Conservation (phyloP, 1,284 basidiomycete species). For the Papiliotrema laurentii region DNA sequence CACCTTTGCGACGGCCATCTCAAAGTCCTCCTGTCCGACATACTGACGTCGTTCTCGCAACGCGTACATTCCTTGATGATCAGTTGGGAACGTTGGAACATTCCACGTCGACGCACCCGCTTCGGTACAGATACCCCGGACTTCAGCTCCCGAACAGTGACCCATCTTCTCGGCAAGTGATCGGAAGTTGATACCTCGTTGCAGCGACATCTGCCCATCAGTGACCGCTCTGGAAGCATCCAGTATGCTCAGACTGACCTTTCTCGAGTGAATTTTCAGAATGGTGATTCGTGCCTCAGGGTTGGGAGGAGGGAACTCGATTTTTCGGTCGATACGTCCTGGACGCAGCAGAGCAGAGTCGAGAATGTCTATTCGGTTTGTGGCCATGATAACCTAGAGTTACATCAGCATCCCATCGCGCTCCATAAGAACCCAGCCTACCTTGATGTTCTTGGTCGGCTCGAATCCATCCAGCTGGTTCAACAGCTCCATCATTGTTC, state of each 20-base stretch:
- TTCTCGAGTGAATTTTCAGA: constrained; percentile 92
- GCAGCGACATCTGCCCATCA: constrained; percentile 78
- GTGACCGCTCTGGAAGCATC: background rate
- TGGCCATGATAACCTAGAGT: constrained; percentile 92
- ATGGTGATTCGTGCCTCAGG: constrained; percentile 96
- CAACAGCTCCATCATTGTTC: constrained; percentile 95
- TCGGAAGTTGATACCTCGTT: constrained; percentile 93
- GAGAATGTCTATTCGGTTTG: constrained; percentile 96
- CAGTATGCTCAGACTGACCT: constrained; percentile 53
- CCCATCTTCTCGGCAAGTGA: constrained; percentile 98
- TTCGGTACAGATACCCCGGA: constrained; percentile 97
- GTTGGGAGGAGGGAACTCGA: constrained; percentile 97
- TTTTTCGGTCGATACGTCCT: constrained; percentile 97
- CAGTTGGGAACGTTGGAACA: constrained; percentile 3
- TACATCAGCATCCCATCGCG: background rate
- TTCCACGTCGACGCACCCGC: constrained; percentile 59
- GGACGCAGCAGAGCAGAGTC: constrained; percentile 92
- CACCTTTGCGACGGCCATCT: constrained; percentile 95
- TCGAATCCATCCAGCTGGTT: constrained; percentile 99
- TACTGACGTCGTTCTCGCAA: constrained; percentile 90
- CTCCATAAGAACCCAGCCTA: constrained; percentile 22
- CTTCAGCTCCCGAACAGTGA: constrained; percentile 95
- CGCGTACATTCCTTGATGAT: constrained; percentile 86
- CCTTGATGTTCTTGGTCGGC: constrained; percentile 96
- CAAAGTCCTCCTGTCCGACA: constrained; percentile 97